Conservation (phyloP, 2,329 filamentous ascomycete genomes). For the Colletotrichum sublineola region DNA sequence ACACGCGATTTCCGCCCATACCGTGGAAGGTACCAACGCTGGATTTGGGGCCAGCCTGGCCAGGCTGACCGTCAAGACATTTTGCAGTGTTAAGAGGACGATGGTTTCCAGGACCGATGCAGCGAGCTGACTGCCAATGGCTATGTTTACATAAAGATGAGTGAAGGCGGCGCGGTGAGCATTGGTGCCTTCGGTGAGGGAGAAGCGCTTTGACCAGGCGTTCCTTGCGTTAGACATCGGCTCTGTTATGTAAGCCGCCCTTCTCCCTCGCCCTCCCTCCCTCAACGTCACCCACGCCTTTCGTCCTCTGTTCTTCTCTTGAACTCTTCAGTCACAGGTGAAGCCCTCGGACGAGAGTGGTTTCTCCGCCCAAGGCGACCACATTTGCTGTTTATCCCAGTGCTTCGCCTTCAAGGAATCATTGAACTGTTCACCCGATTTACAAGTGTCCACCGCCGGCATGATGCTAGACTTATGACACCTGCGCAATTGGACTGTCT, state of each 20-base stretch:
- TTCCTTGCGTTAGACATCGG: neutral
- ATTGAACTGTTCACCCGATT: neutral
- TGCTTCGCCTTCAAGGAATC: no score
- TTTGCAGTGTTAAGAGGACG: no score
- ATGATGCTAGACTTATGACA: neutral
- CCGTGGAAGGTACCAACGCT: no score
- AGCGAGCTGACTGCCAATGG: no score
- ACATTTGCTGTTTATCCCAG: no score
- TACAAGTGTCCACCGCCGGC: neutral
- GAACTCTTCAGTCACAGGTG: neutral
- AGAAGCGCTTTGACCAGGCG: neutral
- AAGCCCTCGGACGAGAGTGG: neutral
- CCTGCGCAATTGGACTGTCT: neutral
- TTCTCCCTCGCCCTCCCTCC: neutral
- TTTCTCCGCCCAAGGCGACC: neutral
- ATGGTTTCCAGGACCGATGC: no score
- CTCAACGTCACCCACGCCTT: conserved; percentile 11
- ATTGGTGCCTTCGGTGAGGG: conserved; percentile 16
- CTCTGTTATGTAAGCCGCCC: conserved; percentile 3
- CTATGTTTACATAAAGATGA: no score
- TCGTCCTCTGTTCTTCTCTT: neutral
- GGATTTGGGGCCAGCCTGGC: no score
- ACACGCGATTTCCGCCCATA: no score
- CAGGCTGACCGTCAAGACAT: no score
- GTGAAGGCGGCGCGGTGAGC: conserved; percentile 16